These are phyloP conservation scores for Geotrichum citri-aurantii DNA, from an alignment of 1,139 yeast species.

Conservation along the genomic window DNA sequence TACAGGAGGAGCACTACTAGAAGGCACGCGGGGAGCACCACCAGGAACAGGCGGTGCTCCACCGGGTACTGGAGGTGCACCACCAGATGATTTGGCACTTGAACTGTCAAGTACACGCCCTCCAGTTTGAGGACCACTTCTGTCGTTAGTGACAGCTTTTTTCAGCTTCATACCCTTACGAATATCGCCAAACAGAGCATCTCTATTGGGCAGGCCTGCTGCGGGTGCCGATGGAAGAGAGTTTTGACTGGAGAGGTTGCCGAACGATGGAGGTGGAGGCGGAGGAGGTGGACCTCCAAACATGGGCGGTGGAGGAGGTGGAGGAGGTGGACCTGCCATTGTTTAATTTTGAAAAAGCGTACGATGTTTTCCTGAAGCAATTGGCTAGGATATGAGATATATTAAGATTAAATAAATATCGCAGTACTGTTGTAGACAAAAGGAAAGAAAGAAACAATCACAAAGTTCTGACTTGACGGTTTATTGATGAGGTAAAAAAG, in stretches of 20 bases:
- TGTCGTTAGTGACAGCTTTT: constrained; percentile 69
- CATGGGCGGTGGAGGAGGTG: constrained; percentile 26
- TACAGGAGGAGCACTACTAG: constrained; percentile 12
- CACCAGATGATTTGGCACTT: constrained; percentile 24
- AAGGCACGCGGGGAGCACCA: constrained; percentile 19
- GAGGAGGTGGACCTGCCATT: constrained; percentile 26
- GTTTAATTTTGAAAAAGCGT: neutral
- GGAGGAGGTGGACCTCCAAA: constrained; percentile 33
- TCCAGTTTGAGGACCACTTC: constrained; percentile 51
- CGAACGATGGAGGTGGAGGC: constrained; percentile 35
- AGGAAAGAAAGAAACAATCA: neutral
- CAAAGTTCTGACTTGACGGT: neutral
- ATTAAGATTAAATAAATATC: neutral
- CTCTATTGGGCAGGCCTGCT: constrained; percentile 38
- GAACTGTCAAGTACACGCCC: constrained; percentile 35
- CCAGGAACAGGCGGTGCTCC: constrained; percentile 38
- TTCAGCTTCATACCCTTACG: constrained; percentile 71
- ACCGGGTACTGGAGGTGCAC: constrained; percentile 28
- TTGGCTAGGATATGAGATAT: neutral
- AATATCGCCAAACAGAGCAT: constrained; percentile 82
- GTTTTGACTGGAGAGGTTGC: constrained; percentile 25
- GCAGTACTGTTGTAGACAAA: neutral
- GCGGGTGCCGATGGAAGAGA: constrained; percentile 26
- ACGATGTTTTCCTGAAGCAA: neutral
- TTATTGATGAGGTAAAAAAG: neutral